Evolutionary conservation across 1,284 basidiomycete genomes (phyloP), one percentile per base, ranked within the genome.

Genomic region (Marasmius fiardii): DNA sequence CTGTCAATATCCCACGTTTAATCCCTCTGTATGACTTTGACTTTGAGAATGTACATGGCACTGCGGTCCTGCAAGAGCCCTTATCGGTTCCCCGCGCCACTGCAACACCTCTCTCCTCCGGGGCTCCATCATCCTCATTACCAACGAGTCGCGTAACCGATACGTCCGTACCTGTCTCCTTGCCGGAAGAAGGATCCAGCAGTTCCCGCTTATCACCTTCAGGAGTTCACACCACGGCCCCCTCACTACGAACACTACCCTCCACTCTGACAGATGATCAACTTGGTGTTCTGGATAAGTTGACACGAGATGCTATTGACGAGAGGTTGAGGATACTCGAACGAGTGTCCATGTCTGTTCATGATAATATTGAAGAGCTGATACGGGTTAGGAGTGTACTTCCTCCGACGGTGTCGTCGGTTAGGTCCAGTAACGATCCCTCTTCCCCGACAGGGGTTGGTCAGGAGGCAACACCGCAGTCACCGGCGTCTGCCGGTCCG

Each of bases 271-370:
- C 79, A 35, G 83, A 83, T 43, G 79, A 79, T 54, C 88, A 86
- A 64, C 74, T 90, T 31, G 71, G 70, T 21, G 67, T 76, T 34
- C 71, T 90, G 66, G 89, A 92, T 60, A 71, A 65, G 34, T 66
- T 88, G 28, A 90, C 88, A 20, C 75, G 90, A 48, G 87, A 90
- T 62, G 88, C 88, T 3, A 89, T 95, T 48, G 90, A 94, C 60
- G 90, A 93, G 68, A 80, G 92, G 55, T 71, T 95, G 57, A 76
- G 83, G 43, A 79, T 92, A 24, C 71, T 95, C 26, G 87, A 91
- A 69, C 79, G 82, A 31, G 86, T 94, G 28, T 90, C 90, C 48
- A 75, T 75, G 31, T 79, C 83, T 11, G 76, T 93, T 12, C 82
- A 82, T 66, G 75, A 79, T 18, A 87, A 90, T 60, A 79, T 91